Percentiles rank a stretch among this genome's conserved stretches.
These are phyloP conservation scores for Backusella westeae DNA, from an alignment of 192 early-diverging fungal species.

Conservation along the genomic window DNA sequence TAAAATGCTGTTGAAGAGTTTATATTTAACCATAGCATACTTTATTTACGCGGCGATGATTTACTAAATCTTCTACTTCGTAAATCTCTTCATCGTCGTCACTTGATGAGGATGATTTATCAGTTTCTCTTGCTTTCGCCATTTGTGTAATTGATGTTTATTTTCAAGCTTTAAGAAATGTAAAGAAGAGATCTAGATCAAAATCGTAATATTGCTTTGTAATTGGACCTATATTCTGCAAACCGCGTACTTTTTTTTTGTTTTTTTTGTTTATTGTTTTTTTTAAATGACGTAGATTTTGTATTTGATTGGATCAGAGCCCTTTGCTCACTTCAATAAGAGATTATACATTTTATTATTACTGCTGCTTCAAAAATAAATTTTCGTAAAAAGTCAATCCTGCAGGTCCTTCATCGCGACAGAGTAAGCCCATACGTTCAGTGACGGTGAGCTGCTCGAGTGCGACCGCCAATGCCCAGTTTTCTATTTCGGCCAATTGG, in stretches of 20 bases:
- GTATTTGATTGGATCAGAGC: too few relatives aligned
- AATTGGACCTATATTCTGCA: too few relatives aligned
- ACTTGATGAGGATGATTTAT: not conserved
- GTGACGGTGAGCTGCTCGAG: conserved; percentile 74
- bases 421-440: conserved; percentile 76
- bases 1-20: not conserved
- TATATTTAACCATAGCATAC: not conserved
- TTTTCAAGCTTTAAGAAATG: too few relatives aligned
- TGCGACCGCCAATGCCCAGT: conserved; percentile 62
- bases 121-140: too few relatives aligned
- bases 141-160: too few relatives aligned
- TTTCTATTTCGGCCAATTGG: conserved; percentile 62
- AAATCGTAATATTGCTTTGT: too few relatives aligned
- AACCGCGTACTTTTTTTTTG: too few relatives aligned
- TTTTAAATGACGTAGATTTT: too few relatives aligned
- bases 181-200: too few relatives aligned
- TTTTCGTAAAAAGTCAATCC: conserved; percentile 87
- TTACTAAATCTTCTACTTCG: conserved; percentile 1
- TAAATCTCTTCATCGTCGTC: conserved; percentile 2
- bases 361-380: conserved; percentile 36
- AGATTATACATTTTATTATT: not conserved
- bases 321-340: too few relatives aligned
- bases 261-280: too few relatives aligned
- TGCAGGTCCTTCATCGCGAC: conserved; percentile 84
- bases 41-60: not conserved